Conservation (phyloP, 2,329 filamentous ascomycete species). For the Alternaria sp. region DNA sequence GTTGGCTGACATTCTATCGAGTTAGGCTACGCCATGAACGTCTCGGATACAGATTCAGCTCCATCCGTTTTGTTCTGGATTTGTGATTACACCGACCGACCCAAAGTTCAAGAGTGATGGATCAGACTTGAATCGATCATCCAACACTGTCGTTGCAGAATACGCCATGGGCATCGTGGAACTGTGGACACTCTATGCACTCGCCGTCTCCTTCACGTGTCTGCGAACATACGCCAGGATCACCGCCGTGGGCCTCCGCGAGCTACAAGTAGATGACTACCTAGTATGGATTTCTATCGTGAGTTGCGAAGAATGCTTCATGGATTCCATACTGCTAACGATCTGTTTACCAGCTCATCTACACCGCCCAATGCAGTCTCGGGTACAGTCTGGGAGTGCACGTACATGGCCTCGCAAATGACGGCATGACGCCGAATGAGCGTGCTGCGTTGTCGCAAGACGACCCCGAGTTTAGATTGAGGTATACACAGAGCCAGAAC, state of each 20-base stretch:
- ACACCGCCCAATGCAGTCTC: neutral
- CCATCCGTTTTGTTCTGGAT: neutral
- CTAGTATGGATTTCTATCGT: neutral
- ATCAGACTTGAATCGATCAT: neutral
- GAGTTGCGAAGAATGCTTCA: neutral
- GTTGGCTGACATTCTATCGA: neutral
- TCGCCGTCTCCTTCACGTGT: neutral
- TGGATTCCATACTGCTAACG: neutral
- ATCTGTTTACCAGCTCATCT: neutral
- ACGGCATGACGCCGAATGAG: neutral
- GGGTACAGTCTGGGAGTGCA: neutral
- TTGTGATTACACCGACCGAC: neutral
- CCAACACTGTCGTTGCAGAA: neutral
- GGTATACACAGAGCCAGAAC: fast-evolving
- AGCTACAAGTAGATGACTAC: neutral
- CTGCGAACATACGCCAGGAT: neutral
- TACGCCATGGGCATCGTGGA: neutral
- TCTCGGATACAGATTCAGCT: neutral
- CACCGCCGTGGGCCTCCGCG: neutral
- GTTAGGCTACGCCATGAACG: neutral
- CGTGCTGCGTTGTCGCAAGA: neutral
- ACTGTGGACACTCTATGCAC: neutral
- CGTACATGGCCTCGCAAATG: neutral
- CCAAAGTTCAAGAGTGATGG: neutral
- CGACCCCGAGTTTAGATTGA: neutral